Evolutionary conservation across 108 stramenopile genomes (phyloP).

Genomic region (Fragilariopsis cylindrus): DNA sequence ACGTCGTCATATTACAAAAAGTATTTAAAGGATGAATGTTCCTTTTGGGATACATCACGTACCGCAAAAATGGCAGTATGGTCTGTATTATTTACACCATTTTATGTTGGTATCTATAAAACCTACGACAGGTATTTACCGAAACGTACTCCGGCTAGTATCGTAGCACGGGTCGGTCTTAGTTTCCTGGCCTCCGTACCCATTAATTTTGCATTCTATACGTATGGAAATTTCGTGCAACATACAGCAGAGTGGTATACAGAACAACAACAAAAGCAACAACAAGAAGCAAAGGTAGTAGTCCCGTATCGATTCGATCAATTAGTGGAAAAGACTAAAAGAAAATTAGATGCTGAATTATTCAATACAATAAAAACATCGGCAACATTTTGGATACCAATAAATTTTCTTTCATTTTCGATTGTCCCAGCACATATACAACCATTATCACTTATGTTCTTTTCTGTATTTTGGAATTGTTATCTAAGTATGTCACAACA

Average conservation of each 20-base stretch:
- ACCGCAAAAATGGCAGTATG: conserved; percentile 44
- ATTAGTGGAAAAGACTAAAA: conserved; percentile 9
- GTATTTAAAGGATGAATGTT: background rate
- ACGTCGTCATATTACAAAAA: background rate
- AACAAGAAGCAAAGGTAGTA: background rate
- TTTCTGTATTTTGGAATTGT: conserved; percentile 49
- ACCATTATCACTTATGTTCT: conserved; percentile 37
- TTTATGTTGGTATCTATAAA: conserved; percentile 29
- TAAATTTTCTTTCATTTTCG: conserved; percentile 43
- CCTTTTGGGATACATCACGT: conserved; percentile 30
- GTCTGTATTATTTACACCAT: conserved; percentile 32
- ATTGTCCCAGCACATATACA: conserved; percentile 34
- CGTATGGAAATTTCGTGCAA: conserved; percentile 37
- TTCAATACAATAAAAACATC: conserved; percentile 28
- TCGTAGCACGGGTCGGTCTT: conserved; percentile 14
- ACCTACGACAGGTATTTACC: conserved; percentile 30
- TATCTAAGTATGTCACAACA: conserved; percentile 50
- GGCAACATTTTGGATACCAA: conserved; percentile 39
- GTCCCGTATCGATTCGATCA: conserved; percentile 26
- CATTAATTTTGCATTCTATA: conserved; percentile 46
- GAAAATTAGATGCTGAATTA: conserved; percentile 40
- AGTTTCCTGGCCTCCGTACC: conserved; percentile 30
- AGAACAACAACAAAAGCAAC: background rate
- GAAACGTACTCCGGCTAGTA: conserved; percentile 17
- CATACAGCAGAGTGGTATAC: conserved; percentile 30